phyloP scores from a whole-genome alignment of 306 rosid genomes.

The Sesbania bispinosa region DNA sequence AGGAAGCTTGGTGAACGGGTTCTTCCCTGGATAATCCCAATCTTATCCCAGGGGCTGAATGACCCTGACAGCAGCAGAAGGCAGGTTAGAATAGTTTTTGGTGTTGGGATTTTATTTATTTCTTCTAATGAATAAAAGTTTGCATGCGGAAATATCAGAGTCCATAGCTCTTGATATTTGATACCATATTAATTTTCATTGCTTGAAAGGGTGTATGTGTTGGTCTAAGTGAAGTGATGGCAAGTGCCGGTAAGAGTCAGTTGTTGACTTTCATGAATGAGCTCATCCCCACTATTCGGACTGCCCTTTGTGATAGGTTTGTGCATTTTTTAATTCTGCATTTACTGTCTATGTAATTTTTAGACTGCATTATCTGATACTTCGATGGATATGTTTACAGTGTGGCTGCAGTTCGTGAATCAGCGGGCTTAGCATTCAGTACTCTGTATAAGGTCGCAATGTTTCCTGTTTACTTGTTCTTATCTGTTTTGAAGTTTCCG shows the following conservation, averaged over 20 bases:
- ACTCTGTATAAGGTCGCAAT: slow-evolving; percentile 81
- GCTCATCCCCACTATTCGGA: slow-evolving; percentile 89
- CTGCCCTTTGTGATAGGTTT: slow-evolving; percentile 97
- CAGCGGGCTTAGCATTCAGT: slow-evolving; percentile 95
- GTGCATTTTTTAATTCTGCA: slow-evolving; percentile 12
- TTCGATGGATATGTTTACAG: slow-evolving; percentile 42
- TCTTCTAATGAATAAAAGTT: not conserved
- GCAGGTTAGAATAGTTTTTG: slow-evolving; percentile 55
- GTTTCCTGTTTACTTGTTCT: not conserved
- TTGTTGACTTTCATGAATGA: slow-evolving; percentile 91
- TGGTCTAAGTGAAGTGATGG: slow-evolving; percentile 99
- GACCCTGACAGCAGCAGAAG: slow-evolving; percentile 76
- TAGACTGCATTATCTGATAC: slow-evolving; percentile 3
- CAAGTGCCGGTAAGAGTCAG: slow-evolving; percentile 87
- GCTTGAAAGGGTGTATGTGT: slow-evolving; percentile 85
- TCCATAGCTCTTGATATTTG: slow-evolving; percentile 2
- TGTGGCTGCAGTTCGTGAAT: slow-evolving; percentile 81
- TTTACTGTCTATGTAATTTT: not conserved
- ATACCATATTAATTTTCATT: slow-evolving; percentile 13
- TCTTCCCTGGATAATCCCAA: slow-evolving; percentile 91
- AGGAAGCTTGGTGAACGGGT: slow-evolving; percentile 98
- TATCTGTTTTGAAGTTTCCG: not conserved
- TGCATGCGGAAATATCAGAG: too few relatives aligned
- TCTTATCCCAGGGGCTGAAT: slow-evolving; percentile 77
- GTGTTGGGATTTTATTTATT: not conserved